Conservation (phyloP, 306 rosid genomes). For the Corylus americana region DNA sequence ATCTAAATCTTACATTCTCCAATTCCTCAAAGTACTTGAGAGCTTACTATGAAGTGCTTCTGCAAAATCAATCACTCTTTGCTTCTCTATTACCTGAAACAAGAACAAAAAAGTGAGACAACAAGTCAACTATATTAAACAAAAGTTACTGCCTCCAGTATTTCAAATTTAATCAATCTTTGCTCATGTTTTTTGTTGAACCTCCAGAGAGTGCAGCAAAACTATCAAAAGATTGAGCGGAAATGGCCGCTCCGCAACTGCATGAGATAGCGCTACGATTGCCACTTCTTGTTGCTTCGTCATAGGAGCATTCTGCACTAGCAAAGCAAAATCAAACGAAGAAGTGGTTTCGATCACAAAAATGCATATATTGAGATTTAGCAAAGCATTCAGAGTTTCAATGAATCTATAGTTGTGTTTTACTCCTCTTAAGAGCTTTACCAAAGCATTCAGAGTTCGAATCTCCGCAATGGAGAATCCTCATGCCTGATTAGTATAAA, state of each 20-base stretch:
- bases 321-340: conserved; percentile 7
- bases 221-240: conserved; percentile 36
- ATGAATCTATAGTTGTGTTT: too few species aligned
- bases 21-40: conserved; percentile 90
- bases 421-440: too few species aligned
- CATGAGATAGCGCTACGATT: conserved; percentile 61
- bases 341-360: conserved; percentile 10
- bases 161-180: background rate
- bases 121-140: conserved; percentile 27
- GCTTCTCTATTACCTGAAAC: conserved; percentile 86
- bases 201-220: background rate
- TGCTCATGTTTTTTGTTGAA: background rate
- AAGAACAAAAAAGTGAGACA: conserved; percentile 22
- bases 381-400: too few species aligned
- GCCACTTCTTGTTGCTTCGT: conserved; percentile 82
- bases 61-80: conserved; percentile 79
- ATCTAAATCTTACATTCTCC: conserved; percentile 96
- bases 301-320: conserved; percentile 72
- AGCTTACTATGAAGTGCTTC: conserved; percentile 96
- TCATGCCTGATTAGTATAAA: too few species aligned
- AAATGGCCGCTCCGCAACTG: conserved; percentile 79
- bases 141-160: conserved; percentile 11
- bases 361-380: background rate
- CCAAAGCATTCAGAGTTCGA: too few species aligned
- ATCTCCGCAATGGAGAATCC: too few species aligned